Base-by-base conservation (phyloP, 2,329 filamentous ascomycete species). In the Hawksworthiomyces lignivorus region DNA sequence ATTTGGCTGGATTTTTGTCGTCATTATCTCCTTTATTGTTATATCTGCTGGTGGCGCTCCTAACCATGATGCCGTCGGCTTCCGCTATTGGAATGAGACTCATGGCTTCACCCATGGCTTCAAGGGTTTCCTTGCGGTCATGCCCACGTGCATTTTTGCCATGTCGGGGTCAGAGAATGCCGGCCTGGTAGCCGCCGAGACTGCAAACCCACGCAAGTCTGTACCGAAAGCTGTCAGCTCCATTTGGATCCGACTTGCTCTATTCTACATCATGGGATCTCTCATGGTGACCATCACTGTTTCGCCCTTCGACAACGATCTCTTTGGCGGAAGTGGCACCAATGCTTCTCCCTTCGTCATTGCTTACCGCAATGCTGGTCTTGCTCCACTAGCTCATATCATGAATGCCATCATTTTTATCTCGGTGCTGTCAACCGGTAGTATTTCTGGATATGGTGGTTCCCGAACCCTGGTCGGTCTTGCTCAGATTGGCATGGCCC, bases 141-240 rank as follows among this genome's bases (percentile, higher is more conserved):
- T 41, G n/a, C 22, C 30, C n/a, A 39, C 29, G 3, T 37, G 33
- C 15, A 28, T 41, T 10, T 38, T 41, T 11, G 39, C 82, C 21
- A 87, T 85, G 55, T 75, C 78, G 12, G 82, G 82, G 14, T 85
- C 82, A 0, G 82, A 87, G 54, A 66, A 84, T 2, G 81, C 86
- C 17, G 83, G 82, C 52, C 70, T 87, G 5, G 81, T 81, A 4
- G 82, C 82, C 1, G 82, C 82, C 10, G 83, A 87, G 60, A 77
- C 82, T 0, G 62, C 65, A 8, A 85, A 86, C 54, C 83, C 83
- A 0, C 72, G 77, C 41, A 80, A 85, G 55, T 77, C 82, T 0
- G 72, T 95, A 2, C 87, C 87, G 0, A 80, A 78, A 1, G 88
- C 88, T 4, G 80, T 90, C 53, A 92, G 90, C 64, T 87, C 92